phyloP scores from a whole-genome alignment of 805 yeast genomes.

The Pichia eremophila region DNA sequence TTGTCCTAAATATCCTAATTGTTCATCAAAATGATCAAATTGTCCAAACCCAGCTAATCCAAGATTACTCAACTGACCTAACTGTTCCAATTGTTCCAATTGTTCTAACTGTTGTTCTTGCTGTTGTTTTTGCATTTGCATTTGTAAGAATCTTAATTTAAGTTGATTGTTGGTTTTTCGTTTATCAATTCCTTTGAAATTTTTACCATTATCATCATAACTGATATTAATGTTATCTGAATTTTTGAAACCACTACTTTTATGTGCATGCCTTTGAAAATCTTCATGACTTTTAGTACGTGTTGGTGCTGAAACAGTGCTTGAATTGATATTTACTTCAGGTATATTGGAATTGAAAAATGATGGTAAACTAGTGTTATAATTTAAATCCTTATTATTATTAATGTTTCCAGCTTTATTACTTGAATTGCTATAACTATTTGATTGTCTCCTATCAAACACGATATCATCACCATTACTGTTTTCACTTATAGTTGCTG shows the following conservation, averaged over 20 bases:
- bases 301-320: not conserved
- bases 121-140: constrained; percentile 1
- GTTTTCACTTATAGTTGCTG: not conserved
- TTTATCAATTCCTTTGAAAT: too few relatives aligned
- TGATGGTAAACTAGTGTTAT: not conserved
- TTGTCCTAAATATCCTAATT: not conserved
- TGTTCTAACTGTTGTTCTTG: constrained; percentile 8
- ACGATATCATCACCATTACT: not conserved
- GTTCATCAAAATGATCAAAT: not conserved
- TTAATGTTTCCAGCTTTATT: not conserved
- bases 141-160: not conserved
- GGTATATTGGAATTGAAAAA: not conserved
- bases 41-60: not conserved
- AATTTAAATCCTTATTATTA: not conserved
- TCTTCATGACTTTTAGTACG: not conserved
- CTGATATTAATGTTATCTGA: too few relatives aligned
- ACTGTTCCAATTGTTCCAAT: not conserved
- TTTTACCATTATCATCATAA: too few relatives aligned
- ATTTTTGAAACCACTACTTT: too few relatives aligned
- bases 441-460: too few relatives aligned
- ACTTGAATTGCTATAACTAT: not conserved
- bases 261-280: not conserved
- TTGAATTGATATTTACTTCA: not conserved
- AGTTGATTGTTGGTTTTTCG: not conserved
- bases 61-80: not conserved